phyloP scores from a whole-genome alignment of 352 stramenopile species.

The Phytophthora pini region DNA sequence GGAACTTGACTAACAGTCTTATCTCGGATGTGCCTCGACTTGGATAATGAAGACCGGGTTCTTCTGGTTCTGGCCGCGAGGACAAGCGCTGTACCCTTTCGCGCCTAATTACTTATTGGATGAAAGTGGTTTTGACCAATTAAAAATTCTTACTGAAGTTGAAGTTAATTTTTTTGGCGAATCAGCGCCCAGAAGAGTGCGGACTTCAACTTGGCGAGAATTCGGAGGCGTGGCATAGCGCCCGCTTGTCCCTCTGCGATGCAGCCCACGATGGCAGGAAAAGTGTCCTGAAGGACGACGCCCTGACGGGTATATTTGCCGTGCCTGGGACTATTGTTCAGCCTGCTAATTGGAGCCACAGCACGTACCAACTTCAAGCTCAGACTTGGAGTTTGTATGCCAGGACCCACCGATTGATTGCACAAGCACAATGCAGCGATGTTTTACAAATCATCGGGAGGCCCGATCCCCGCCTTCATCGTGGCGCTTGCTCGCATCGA shows the following conservation, averaged over 20 bases:
- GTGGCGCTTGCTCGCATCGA: too few species aligned
- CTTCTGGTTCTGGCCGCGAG: slow-evolving; percentile 38
- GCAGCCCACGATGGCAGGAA: background rate
- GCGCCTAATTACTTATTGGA: slow-evolving; percentile 1
- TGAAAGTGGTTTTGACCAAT: slow-evolving; percentile 40
- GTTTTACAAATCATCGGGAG: slow-evolving; percentile 23
- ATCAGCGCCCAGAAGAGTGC: slow-evolving; percentile 4
- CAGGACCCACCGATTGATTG: background rate
- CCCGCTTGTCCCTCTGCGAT: background rate
- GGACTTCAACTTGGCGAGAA: slow-evolving; percentile 41
- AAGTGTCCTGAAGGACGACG: slow-evolving; percentile 10
- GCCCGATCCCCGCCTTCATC: too few species aligned
- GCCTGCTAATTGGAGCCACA: slow-evolving; percentile 11
- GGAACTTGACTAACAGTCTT: slow-evolving; percentile 16
- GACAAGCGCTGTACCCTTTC: slow-evolving; percentile 33
- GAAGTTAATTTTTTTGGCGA: slow-evolving; percentile 45
- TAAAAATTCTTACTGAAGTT: slow-evolving; percentile 5
- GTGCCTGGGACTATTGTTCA: background rate
- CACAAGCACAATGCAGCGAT: slow-evolving; percentile 28
- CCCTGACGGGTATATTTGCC: background rate
- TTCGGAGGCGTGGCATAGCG: slow-evolving; percentile 1
- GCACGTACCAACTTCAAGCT: slow-evolving; percentile 27
- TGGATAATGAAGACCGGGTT: slow-evolving; percentile 29
- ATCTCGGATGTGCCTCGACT: slow-evolving; percentile 22
- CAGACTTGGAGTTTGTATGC: slow-evolving; percentile 32